phyloP scores from a whole-genome alignment of 352 stramenopile genomes.

The Phytopythium chamaehyphon region DNA sequence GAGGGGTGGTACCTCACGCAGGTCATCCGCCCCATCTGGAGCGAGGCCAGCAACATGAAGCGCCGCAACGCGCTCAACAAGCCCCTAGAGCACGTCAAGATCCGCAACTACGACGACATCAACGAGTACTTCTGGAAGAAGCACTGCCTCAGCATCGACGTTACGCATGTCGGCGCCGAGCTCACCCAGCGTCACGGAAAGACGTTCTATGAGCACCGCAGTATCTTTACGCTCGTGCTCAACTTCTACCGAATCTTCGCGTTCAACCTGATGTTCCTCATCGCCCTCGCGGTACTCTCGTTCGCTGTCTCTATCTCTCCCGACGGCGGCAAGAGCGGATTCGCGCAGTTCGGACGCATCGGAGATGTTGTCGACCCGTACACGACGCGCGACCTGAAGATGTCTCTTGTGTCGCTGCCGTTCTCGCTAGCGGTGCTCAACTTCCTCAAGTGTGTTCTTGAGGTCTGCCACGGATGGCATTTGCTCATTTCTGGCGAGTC shows the following conservation, averaged over 20 bases:
- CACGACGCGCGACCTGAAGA: slow-evolving; percentile 44
- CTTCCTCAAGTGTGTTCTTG: slow-evolving; percentile 59
- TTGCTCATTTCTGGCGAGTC: slow-evolving; percentile 43
- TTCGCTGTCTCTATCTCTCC: slow-evolving; percentile 59
- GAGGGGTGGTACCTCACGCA: slow-evolving; percentile 60
- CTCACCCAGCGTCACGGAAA: slow-evolving; percentile 61
- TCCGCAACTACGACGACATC: slow-evolving; percentile 81
- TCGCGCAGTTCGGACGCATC: slow-evolving; percentile 50
- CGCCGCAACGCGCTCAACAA: slow-evolving; percentile 54
- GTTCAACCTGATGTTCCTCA: slow-evolving; percentile 77
- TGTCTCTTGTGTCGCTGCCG: slow-evolving; percentile 45
- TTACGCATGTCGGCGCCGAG: slow-evolving; percentile 40
- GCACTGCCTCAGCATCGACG: slow-evolving; percentile 52
- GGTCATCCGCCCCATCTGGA: slow-evolving; percentile 64
- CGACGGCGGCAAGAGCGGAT: slow-evolving; percentile 47
- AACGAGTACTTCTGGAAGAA: slow-evolving; percentile 82
- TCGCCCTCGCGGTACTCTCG: slow-evolving; percentile 41
- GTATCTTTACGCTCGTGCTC: slow-evolving; percentile 60
- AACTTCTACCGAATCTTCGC: slow-evolving; percentile 85
- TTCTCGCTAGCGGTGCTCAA: slow-evolving; percentile 44
- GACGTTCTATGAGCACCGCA: slow-evolving; percentile 78
- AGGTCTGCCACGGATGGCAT: slow-evolving; percentile 65
- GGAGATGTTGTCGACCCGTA: slow-evolving; percentile 53
- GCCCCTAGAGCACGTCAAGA: slow-evolving; percentile 65
- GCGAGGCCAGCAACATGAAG: slow-evolving; percentile 72